Evolutionary conservation across 2,329 filamentous ascomycete genomes (phyloP).

Genomic region (Neonectria ditissima): DNA sequence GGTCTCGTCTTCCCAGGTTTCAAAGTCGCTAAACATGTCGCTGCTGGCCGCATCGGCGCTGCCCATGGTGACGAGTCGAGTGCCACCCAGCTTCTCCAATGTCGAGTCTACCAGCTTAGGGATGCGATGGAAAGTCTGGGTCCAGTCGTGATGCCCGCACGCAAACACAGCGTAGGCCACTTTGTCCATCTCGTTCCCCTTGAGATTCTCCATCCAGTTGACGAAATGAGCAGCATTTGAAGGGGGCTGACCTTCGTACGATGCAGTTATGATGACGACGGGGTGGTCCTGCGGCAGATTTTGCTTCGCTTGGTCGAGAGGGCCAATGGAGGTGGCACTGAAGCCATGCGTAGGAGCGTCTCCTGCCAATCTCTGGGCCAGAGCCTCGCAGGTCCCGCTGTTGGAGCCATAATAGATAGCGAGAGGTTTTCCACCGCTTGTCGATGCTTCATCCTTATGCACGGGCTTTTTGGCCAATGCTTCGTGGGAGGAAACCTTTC

Average conservation of each 20-base stretch:
- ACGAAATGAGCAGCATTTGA: constrained; percentile 79
- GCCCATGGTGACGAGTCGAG: constrained; percentile 60
- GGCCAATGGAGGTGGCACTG: constrained; percentile 61
- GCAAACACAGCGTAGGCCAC: constrained; percentile 78
- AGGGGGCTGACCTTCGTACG: constrained; percentile 80
- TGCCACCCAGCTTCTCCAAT: constrained; percentile 54
- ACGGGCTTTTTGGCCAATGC: constrained; percentile 19
- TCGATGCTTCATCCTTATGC: constrained; percentile 9
- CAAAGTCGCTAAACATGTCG: constrained; percentile 76
- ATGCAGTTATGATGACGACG: constrained; percentile 75
- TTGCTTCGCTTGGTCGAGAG: constrained; percentile 71
- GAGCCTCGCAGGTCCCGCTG: constrained; percentile 78
- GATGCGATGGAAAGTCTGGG: constrained; percentile 73
- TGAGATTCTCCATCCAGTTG: constrained; percentile 68
- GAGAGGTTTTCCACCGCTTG: constrained; percentile 57
- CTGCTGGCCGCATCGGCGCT: constrained; percentile 70
- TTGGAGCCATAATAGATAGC: constrained; percentile 81
- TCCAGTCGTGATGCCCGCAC: constrained; percentile 70
- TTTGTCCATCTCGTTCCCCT: constrained; percentile 62
- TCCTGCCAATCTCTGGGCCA: constrained; percentile 72
- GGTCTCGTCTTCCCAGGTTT: constrained; percentile 72
- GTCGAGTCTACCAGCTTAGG: constrained; percentile 71
- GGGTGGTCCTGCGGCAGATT: constrained; percentile 71
- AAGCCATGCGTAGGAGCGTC: constrained; percentile 72
- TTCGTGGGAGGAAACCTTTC: constrained; percentile 20